phyloP scores from a whole-genome alignment of 768 basidiomycete genomes.

The Naematelia aurantialba region DNA sequence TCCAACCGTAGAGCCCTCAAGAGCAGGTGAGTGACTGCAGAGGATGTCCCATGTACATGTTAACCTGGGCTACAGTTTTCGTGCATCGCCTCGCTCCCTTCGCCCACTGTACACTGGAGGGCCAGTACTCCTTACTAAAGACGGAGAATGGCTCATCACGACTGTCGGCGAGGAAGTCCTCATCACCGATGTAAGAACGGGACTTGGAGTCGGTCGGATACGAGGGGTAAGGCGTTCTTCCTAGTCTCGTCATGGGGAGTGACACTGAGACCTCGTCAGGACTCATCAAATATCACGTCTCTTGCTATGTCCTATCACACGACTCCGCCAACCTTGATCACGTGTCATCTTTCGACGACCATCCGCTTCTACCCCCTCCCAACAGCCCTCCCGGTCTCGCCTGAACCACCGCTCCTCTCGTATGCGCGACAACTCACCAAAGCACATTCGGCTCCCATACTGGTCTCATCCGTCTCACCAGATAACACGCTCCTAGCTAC shows the following conservation, averaged over 20 bases:
- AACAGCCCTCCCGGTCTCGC: constrained; percentile 33
- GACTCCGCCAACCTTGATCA: constrained; percentile 59
- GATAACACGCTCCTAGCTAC: constrained; percentile 85
- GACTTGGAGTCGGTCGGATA: constrained; percentile 73
- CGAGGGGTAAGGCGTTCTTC: constrained; percentile 62
- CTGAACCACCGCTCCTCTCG: constrained; percentile 54
- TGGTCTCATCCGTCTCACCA: constrained; percentile 71
- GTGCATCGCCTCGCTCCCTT: constrained; percentile 48
- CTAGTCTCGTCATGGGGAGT: neutral
- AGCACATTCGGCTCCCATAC: constrained; percentile 90
- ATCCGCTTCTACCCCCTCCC: constrained; percentile 83
- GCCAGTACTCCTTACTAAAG: constrained; percentile 70
- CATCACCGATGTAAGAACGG: constrained; percentile 72
- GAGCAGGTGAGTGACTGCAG: constrained; percentile 28
- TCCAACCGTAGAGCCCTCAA: constrained; percentile 30
- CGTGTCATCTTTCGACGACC: constrained; percentile 75
- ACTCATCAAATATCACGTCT: constrained; percentile 76
- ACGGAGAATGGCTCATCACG: constrained; percentile 76
- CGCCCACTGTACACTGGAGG: constrained; percentile 81
- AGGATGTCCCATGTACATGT: neutral
- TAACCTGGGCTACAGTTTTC: constrained; percentile 25
- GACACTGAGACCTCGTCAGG: constrained; percentile 55
- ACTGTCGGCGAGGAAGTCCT: constrained; percentile 83
- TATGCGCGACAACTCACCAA: constrained; percentile 72
- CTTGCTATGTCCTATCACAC: constrained; percentile 70